A percentile compares a stretch with the other conserved stretches of the same genome.
These are phyloP conservation scores for Calonectria pteridis DNA, from an alignment of 2,329 filamentous ascomycete genomes.

Conservation along the genomic window DNA sequence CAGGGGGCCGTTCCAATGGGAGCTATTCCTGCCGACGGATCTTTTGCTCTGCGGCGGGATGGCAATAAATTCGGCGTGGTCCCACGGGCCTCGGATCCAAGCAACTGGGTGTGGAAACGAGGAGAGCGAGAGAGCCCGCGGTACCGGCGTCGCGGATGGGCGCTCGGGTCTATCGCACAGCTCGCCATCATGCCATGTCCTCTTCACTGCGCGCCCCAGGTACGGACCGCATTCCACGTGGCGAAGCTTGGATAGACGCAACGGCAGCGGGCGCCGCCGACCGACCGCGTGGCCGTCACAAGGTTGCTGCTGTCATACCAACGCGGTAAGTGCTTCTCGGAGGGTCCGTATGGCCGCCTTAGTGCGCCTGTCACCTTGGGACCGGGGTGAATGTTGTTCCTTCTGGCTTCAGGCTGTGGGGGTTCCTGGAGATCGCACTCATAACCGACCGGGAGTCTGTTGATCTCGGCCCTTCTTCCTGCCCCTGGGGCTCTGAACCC, in stretches of 20 bases:
- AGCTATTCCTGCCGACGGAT: background rate
- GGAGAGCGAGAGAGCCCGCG: background rate
- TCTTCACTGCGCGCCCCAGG: background rate
- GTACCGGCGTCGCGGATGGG: background rate
- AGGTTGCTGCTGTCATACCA: background rate
- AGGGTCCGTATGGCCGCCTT: background rate
- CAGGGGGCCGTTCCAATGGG: background rate
- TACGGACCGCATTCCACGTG: constrained; percentile 1
- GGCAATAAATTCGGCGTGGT: background rate
- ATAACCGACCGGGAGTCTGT: background rate
- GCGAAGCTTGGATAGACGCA: background rate
- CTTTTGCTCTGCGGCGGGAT: background rate
- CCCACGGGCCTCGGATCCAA: constrained; percentile 1
- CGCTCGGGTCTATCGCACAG: background rate
- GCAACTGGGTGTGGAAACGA: background rate
- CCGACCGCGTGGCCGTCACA: constrained; percentile 3
- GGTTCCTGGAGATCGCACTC: background rate
- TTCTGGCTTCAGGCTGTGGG: background rate
- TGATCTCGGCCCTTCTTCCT: background rate
- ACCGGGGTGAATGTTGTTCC: background rate
- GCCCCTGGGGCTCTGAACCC: background rate
- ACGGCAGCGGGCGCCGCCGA: constrained; percentile 1
- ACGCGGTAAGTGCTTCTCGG: background rate
- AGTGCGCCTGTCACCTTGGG: background rate
- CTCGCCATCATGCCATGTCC: background rate